phyloP scores from a whole-genome alignment of 169 alveolate species.

The Perkinsus marinus region DNA sequence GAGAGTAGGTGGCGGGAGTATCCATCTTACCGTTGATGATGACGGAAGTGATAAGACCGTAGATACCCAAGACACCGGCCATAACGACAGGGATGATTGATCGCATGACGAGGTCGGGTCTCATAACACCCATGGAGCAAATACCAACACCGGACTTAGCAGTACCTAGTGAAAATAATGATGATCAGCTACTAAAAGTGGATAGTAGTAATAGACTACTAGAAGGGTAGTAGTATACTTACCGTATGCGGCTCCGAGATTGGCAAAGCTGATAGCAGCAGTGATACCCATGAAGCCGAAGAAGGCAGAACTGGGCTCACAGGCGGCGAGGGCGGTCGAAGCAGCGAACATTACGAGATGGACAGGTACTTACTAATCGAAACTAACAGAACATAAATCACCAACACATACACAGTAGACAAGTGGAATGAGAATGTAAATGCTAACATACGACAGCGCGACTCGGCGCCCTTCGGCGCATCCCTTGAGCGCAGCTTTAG shows the following conservation, averaged over 20 bases:
- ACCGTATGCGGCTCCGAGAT: slow-evolving; percentile 99
- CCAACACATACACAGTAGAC: background rate
- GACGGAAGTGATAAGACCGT: slow-evolving; percentile 64
- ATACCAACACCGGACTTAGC: slow-evolving; percentile 99
- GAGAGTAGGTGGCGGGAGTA: slow-evolving; percentile 54
- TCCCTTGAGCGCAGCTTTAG: background rate
- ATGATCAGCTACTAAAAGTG: background rate
- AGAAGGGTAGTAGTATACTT: background rate
- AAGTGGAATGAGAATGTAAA: background rate
- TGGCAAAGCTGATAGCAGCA: slow-evolving; percentile 88
- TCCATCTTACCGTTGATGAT: slow-evolving; percentile 28
- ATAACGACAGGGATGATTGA: slow-evolving; percentile 97
- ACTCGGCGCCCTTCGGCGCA: background rate
- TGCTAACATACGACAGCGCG: background rate
- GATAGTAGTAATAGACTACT: background rate
- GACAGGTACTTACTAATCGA: background rate
- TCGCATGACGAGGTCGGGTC: slow-evolving; percentile 98
- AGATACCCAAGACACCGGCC: slow-evolving; percentile 98
- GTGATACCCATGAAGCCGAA: slow-evolving; percentile 98
- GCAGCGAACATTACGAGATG: background rate
- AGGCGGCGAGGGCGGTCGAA: slow-evolving; percentile 14
- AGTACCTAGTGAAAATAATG: slow-evolving; percentile 41
- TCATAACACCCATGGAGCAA: slow-evolving; percentile 96
- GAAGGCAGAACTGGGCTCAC: slow-evolving; percentile 82
- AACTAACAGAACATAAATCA: background rate